Conservation (phyloP, 1,284 basidiomycete species). For the Taiwanofungus camphoratus region DNA sequence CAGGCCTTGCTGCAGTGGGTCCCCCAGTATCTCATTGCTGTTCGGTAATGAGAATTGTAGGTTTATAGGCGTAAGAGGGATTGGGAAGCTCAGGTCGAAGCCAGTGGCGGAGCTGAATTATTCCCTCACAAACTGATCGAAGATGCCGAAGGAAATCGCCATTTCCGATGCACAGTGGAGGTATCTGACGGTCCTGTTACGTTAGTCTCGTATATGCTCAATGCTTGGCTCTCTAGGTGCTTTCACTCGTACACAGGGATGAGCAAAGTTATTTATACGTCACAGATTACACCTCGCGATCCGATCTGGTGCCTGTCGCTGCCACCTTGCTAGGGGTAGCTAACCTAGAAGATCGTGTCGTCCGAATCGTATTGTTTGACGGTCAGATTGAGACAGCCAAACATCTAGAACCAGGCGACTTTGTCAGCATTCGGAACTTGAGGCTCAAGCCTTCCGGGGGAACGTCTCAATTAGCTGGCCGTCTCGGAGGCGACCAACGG, state of each 20-base stretch:
- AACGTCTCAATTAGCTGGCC: constrained; percentile 34
- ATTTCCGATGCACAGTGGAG: constrained; percentile 57
- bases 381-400: constrained; percentile 40
- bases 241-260: constrained; percentile 34
- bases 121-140: constrained; percentile 42
- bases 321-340: constrained; percentile 13
- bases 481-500: constrained; percentile 50
- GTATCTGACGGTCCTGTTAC: constrained; percentile 26
- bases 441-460: constrained; percentile 34
- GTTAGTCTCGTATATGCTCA: constrained; percentile 18
- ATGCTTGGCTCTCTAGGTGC: constrained; percentile 30
- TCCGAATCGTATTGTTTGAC: constrained; percentile 48
- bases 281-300: constrained; percentile 61
- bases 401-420: constrained; percentile 36
- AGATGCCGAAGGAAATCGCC: constrained; percentile 35
- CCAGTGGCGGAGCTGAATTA: constrained; percentile 25
- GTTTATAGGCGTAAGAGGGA: constrained; percentile 46
- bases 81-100: constrained; percentile 34
- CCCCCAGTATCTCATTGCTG: neutral
- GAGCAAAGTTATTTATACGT: constrained; percentile 43
- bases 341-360: constrained; percentile 40
- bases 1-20: constrained; percentile 49
- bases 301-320: constrained; percentile 32
- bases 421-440: constrained; percentile 46
- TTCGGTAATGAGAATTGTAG: constrained; percentile 6